A percentile compares a stretch with the other conserved stretches of the same genome.
phyloP scores from a whole-genome alignment of 805 yeast genomes.

The Candida schatavii region DNA sequence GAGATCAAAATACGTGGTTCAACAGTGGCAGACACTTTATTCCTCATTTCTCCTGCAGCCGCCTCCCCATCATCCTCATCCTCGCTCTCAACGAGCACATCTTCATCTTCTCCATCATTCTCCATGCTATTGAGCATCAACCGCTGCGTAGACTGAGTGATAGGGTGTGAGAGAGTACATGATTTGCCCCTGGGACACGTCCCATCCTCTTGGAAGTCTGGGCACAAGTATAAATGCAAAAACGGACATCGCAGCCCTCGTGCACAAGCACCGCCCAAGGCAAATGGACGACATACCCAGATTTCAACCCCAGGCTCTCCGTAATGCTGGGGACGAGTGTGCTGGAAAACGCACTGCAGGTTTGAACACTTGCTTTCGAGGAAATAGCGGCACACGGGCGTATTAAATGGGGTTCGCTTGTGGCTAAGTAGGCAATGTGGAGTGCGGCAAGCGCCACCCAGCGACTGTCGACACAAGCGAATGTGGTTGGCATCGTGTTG shows the following conservation, averaged over 20 bases:
- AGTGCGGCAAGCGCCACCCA: constrained; percentile 47
- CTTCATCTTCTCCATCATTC: constrained; percentile 13
- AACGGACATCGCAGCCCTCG: constrained; percentile 57
- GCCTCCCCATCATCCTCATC: constrained; percentile 9
- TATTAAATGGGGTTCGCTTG: constrained; percentile 53
- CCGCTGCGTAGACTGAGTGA: constrained; percentile 28
- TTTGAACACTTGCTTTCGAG: constrained; percentile 27
- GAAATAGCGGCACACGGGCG: constrained; percentile 36
- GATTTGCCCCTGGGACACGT: constrained; percentile 50
- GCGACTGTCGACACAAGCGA: constrained; percentile 51
- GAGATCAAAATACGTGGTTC: constrained; percentile 17
- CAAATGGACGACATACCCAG: constrained; percentile 62
- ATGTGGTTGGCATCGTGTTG: constrained; percentile 50
- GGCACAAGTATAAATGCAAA: constrained; percentile 62
- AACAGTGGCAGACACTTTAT: too few species aligned
- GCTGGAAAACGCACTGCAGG: constrained; percentile 53
- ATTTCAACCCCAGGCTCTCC: constrained; percentile 37
- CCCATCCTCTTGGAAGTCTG: constrained; percentile 65
- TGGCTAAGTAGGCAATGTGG: constrained; percentile 57
- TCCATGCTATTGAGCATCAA: constrained; percentile 10
- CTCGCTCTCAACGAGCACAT: constrained; percentile 18
- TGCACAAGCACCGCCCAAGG: constrained; percentile 66
- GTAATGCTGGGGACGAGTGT: constrained; percentile 47
- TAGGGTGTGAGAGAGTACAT: constrained; percentile 53
- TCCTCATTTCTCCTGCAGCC: constrained; percentile 2